phyloP scores from a whole-genome alignment of 495 filamentous ascomycete species.

The Penicillium soppii region DNA sequence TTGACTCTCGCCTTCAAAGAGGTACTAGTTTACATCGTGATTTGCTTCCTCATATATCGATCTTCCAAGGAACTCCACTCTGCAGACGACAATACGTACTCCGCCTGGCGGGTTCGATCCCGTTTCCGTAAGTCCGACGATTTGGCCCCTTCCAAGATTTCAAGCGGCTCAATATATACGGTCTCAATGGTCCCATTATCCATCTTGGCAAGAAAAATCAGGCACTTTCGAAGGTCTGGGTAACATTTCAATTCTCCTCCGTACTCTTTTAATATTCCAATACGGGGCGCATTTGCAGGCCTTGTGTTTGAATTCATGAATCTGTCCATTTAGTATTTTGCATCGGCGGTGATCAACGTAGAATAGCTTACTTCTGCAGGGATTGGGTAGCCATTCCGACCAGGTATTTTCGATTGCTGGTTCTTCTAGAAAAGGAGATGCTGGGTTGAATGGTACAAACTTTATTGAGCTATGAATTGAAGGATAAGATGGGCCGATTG shows the following conservation, averaged over 20 bases:
- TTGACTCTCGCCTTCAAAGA: not conserved
- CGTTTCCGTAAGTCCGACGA: not conserved
- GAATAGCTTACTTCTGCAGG: not conserved
- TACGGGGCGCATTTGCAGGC: not conserved
- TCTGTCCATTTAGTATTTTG: not conserved
- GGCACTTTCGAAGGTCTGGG: not conserved
- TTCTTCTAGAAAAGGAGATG: not conserved
- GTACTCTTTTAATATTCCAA: not conserved
- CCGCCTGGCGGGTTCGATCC: not conserved
- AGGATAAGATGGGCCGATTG: no score
- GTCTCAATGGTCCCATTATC: not conserved
- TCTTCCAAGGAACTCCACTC: constrained; percentile 1
- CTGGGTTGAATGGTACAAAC: no score
- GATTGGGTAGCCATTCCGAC: not conserved
- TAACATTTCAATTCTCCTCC: not conserved
- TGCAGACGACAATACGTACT: not conserved
- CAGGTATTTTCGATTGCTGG: not conserved
- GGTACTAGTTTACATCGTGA: not conserved
- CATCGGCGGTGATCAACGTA: not conserved
- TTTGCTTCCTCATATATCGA: not conserved
- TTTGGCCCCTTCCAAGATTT: not conserved
- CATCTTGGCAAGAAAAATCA: not conserved
- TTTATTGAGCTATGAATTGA: no score
- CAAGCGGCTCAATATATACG: not conserved
- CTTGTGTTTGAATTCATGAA: not conserved